Evolutionary conservation across 768 basidiomycete genomes (phyloP).

Genomic region (Baorangia bicolor): DNA sequence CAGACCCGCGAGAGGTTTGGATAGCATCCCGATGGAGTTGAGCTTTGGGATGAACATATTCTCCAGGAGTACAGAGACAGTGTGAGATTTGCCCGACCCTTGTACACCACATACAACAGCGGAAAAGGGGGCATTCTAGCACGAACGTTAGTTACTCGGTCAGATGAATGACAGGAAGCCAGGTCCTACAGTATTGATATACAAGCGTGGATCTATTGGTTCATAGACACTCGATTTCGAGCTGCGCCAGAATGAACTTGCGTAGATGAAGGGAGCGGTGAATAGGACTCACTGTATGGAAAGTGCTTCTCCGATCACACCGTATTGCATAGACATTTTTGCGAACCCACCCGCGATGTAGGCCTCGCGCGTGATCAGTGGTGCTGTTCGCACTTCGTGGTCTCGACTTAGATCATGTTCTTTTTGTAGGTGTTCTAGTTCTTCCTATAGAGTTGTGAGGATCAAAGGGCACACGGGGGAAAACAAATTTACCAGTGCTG

Average conservation of each 20-base stretch:
- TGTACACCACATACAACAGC: constrained; percentile 71
- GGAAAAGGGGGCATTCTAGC: constrained; percentile 66
- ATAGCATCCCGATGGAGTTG: constrained; percentile 45
- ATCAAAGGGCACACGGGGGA: background rate
- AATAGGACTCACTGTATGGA: constrained; percentile 29
- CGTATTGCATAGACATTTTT: constrained; percentile 49
- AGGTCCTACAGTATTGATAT: constrained; percentile 57
- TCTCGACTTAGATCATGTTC: constrained; percentile 13
- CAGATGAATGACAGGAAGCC: background rate
- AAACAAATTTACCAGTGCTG: background rate
- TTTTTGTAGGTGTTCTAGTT: constrained; percentile 10
- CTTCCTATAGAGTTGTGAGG: background rate
- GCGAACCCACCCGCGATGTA: constrained; percentile 27
- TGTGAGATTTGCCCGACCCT: constrained; percentile 73
- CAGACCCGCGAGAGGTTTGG: constrained; percentile 55
- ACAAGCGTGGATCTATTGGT: constrained; percentile 49
- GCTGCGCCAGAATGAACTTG: constrained; percentile 16
- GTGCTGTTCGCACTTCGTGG: constrained; percentile 41
- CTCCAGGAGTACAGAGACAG: constrained; percentile 62
- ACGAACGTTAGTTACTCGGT: background rate
- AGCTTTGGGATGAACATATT: constrained; percentile 58
- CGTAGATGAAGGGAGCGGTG: background rate
- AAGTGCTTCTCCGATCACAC: constrained; percentile 46
- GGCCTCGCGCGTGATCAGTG: constrained; percentile 47
- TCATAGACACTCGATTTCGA: constrained; percentile 29